Percentiles rank a stretch among this genome's conserved stretches.
Evolutionary conservation across 805 yeast species (phyloP).

Genomic region (Grigorovia humatica): DNA sequence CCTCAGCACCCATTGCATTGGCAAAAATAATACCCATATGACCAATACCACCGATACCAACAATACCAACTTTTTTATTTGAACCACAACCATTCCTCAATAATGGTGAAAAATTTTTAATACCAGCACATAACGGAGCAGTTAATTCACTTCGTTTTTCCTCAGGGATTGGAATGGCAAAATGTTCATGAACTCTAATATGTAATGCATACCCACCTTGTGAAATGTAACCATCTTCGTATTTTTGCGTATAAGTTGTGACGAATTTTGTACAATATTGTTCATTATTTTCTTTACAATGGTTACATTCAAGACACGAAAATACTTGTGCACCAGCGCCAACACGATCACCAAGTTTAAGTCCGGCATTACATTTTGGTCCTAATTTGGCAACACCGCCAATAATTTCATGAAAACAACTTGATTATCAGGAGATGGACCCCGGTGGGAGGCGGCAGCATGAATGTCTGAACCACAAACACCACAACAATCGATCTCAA

Average conservation of each 20-base stretch:
- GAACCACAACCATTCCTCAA: too few species aligned
- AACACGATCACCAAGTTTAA: conserved; percentile 63
- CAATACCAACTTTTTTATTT: too few species aligned
- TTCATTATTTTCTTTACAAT: conserved; percentile 47
- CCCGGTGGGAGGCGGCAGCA: too few species aligned
- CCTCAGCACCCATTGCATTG: conserved; percentile 51
- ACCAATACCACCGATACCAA: too few species aligned
- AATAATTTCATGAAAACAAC: conserved; percentile 59
- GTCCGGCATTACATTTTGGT: conserved; percentile 33
- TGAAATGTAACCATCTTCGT: too few species aligned
- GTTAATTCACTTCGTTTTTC: conserved; percentile 40
- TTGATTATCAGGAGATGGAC: too few species aligned
- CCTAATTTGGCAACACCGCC: conserved; percentile 57
- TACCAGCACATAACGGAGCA: conserved; percentile 75
- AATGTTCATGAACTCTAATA: conserved; percentile 52
- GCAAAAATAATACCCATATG: conserved; percentile 48
- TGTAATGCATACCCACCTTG: too few species aligned
- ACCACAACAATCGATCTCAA: too few species aligned
- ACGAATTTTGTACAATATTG: conserved; percentile 41
- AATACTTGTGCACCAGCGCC: conserved; percentile 68
- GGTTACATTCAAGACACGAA: conserved; percentile 53
- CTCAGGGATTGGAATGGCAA: conserved; percentile 56
- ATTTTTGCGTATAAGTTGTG: conserved; percentile 37
- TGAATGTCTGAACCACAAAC: too few species aligned
- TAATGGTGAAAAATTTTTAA: too few species aligned